Base-by-base conservation (phyloP, 805 yeast genomes). In the Candida piceae region DNA sequence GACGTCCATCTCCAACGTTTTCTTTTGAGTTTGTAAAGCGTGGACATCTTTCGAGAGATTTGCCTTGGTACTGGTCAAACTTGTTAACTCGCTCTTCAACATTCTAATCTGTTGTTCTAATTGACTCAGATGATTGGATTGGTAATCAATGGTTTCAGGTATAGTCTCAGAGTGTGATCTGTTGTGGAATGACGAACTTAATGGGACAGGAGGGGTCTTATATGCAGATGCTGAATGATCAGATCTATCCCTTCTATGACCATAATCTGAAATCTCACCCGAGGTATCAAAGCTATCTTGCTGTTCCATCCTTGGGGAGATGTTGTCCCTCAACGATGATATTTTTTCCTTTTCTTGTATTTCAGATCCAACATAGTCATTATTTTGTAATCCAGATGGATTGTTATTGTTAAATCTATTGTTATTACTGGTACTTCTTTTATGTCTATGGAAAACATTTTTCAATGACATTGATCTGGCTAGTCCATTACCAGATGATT, bases 1-100 rank as follows among this genome's bases (percentile, higher is more conserved):
- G 10, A 80, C 60, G 36, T 79, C 85, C 13, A 48, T 42, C 32
- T 58, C 61, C 35, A 86, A 58, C 13, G 60, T 57, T 23, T 62
- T 64, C 57, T 72, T 80, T 32, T 71, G 70, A 1, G 48, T 41
- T 21, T 61, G 67, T 43, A 87, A 61, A 15, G 62, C 69, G 32
- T 66, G 70, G 11, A 83, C 66, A 27, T 82, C 87, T 29, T 61
- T 64, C 16, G 63, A 39, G 24, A 80, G 45, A 5, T 56, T 55
- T 2, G 69, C 65, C 44, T 72, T 76, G 1, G 66, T 60, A 2
- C 65, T 35, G 2, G 56, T 51, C 37, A 74, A 52, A 19, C 64
- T 59, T 20, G 57, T 50, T 13, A 74, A 46, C 40, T 74, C 80
- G 16, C 51, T 41, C 42, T 60, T 69, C 35, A 69, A 36, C 18